A percentile compares a stretch with the other conserved stretches of the same genome.
Evolutionary conservation across 495 filamentous ascomycete species (phyloP).

Genomic region (Penicillium steckii): DNA sequence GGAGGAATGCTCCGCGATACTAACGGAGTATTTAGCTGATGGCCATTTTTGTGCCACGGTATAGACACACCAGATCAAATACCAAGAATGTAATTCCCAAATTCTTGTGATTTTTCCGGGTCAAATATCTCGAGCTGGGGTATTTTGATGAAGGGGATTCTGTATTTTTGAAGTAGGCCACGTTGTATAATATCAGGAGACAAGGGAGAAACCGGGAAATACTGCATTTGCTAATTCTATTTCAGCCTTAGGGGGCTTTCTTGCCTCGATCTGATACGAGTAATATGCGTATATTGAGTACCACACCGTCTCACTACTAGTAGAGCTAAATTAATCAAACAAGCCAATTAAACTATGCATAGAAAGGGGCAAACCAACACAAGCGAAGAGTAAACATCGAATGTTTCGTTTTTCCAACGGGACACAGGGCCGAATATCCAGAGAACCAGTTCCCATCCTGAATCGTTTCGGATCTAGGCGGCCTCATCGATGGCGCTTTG

Average conservation of each 20-base stretch:
- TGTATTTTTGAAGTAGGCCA: too few species aligned
- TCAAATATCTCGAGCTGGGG: too few species aligned
- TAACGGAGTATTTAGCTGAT: too few species aligned
- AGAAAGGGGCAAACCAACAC: not conserved
- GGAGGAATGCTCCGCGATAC: slow-evolving; percentile 22
- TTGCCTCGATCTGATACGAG: not conserved
- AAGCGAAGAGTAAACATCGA: not conserved
- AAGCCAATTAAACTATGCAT: not conserved
- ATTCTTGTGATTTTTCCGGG: too few species aligned
- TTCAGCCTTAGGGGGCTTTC: not conserved
- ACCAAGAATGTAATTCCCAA: too few species aligned
- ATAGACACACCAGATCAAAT: too few species aligned
- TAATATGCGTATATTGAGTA: not conserved
- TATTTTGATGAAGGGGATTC: too few species aligned
- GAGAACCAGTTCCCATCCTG: slow-evolving; percentile 7
- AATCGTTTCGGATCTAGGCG: slow-evolving; percentile 6
- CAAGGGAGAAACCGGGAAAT: not conserved
- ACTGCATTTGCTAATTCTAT: not conserved
- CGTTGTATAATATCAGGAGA: not conserved
- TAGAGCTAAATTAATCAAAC: not conserved
- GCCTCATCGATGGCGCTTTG: not conserved
- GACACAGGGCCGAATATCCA: slow-evolving; percentile 20
- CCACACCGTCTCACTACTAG: not conserved
- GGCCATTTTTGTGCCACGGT: too few species aligned
- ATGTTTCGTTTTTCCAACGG: slow-evolving; percentile 1